Percentiles rank a stretch among this genome's conserved stretches.
Evolutionary conservation across 1,139 yeast species (phyloP).

Genomic region (Geotrichum fermentans): DNA sequence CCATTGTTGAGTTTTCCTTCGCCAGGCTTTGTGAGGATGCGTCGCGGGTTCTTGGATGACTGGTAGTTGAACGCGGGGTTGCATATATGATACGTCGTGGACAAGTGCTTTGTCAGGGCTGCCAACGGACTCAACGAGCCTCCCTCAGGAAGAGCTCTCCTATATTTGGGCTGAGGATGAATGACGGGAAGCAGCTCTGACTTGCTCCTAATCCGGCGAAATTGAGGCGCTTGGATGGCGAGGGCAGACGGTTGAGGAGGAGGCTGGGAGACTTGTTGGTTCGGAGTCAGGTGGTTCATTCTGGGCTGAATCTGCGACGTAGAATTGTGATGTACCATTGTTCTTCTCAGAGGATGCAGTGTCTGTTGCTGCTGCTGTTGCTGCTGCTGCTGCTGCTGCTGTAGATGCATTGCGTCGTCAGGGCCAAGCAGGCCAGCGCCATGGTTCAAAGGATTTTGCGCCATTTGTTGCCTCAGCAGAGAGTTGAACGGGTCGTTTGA

Average conservation of each 20-base stretch:
- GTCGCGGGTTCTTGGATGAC: constrained; percentile 78
- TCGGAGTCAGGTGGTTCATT: too few relatives aligned
- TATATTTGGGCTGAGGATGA: constrained; percentile 67
- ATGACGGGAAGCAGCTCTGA: constrained; percentile 60
- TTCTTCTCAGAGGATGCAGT: constrained; percentile 5
- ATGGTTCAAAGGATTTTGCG: constrained; percentile 1
- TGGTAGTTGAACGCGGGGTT: constrained; percentile 84
- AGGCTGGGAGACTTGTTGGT: background rate
- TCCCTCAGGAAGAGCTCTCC: constrained; percentile 76
- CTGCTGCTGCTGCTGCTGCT: constrained; percentile 6
- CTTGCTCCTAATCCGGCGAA: constrained; percentile 43
- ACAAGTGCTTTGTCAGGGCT: constrained; percentile 72
- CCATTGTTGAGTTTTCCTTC: constrained; percentile 82
- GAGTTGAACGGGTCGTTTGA: constrained; percentile 4
- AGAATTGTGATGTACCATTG: constrained; percentile 17
- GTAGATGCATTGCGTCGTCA: background rate
- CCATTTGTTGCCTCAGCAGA: constrained; percentile 9
- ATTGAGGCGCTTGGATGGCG: constrained; percentile 38
- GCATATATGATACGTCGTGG: constrained; percentile 80
- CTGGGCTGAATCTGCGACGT: constrained; percentile 20
- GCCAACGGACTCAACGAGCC: constrained; percentile 77
- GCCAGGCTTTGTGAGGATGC: constrained; percentile 89
- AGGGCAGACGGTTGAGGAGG: background rate
- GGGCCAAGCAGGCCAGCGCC: background rate
- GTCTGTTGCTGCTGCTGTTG: constrained; percentile 5